Percentiles rank a stretch among this genome's conserved stretches.
Evolutionary conservation across 2,329 filamentous ascomycete species (phyloP).

Genomic region (Apiospora arundinis): DNA sequence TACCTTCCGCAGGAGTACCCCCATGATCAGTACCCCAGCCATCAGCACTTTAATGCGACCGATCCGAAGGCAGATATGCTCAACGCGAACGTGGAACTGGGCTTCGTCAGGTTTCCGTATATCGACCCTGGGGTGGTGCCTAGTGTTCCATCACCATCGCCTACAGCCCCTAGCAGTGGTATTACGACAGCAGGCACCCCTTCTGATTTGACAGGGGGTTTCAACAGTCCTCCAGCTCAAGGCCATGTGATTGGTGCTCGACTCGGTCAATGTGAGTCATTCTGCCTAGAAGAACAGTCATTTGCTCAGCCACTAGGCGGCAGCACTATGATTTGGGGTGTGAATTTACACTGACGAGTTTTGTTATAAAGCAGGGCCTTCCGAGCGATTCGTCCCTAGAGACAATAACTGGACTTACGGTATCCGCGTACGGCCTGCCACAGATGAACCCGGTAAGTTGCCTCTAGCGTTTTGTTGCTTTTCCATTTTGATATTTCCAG

Average conservation of each 20-base stretch:
- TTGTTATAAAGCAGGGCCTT: constrained; percentile 1
- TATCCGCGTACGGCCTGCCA: constrained; percentile 36
- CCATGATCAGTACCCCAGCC: too few species aligned
- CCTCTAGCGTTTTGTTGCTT: constrained; percentile 16
- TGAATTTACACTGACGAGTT: background rate
- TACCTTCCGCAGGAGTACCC: background rate
- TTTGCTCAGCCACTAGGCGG: constrained; percentile 1
- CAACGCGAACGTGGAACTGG: background rate
- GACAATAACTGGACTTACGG: constrained; percentile 34
- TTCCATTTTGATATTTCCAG: constrained; percentile 17
- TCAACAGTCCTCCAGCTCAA: background rate
- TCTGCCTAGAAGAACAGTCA: constrained; percentile 13
- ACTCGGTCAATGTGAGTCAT: background rate
- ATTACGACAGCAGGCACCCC: background rate
- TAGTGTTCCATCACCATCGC: background rate
- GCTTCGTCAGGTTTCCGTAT: background rate
- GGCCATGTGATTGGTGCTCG: background rate
- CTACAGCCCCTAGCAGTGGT: background rate
- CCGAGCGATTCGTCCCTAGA: background rate
- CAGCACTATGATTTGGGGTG: background rate
- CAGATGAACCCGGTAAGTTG: constrained; percentile 30
- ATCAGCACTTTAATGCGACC: background rate
- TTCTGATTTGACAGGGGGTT: background rate
- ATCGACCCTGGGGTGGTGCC: background rate
- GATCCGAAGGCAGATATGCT: background rate